Conservation (phyloP, 495 filamentous ascomycete species). For the Lentithecium fluviatile region DNA sequence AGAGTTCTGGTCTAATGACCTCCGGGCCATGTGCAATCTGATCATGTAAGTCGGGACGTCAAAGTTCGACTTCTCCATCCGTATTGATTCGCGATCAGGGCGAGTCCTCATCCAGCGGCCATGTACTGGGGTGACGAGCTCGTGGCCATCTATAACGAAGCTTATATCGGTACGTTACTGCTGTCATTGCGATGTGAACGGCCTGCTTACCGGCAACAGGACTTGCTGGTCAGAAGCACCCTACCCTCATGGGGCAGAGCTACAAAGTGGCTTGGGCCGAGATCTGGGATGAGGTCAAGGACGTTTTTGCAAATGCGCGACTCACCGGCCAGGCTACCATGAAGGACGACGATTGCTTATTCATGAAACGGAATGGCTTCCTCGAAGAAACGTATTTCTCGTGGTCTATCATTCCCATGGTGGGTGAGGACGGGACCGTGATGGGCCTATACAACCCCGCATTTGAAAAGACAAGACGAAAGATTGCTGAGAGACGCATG, state of each 20-base stretch:
- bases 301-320: constrained; percentile 58
- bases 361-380: constrained; percentile 59
- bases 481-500: constrained; percentile 42
- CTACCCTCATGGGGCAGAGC: constrained; percentile 62
- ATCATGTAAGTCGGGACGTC: constrained; percentile 54
- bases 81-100: constrained; percentile 31
- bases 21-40: constrained; percentile 62
- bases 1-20: constrained; percentile 60
- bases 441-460: constrained; percentile 41
- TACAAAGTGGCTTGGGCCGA: constrained; percentile 65
- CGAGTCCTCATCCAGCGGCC: constrained; percentile 66
- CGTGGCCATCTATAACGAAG: constrained; percentile 71
- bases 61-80: background rate
- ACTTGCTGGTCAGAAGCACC: constrained; percentile 70
- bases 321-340: constrained; percentile 65
- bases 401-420: constrained; percentile 42
- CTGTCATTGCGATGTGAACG: background rate
- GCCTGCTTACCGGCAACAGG: constrained; percentile 5
- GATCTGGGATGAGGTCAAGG: constrained; percentile 63
- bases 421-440: constrained; percentile 38
- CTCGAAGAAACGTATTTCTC: constrained; percentile 57
- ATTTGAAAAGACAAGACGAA: constrained; percentile 39
- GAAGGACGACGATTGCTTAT: constrained; percentile 71
- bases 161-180: constrained; percentile 48
- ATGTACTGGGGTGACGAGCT: constrained; percentile 70